Conservation (phyloP, 129 eudicot species). For the Lactuca sativa region DNA sequence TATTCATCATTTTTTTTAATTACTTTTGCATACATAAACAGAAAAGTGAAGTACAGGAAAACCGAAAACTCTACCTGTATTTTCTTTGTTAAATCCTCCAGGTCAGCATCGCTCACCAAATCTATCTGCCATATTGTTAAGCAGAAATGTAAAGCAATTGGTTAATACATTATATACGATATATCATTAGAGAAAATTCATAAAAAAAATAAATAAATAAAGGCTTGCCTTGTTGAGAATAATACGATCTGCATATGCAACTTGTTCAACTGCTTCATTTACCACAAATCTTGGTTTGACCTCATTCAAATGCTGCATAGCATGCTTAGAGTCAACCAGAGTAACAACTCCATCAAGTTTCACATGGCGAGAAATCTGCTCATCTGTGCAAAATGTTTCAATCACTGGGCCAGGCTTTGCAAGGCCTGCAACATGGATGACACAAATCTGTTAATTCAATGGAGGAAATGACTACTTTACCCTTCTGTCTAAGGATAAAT, state of each 20-base stretch:
- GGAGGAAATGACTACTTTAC: neutral
- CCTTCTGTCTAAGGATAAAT: neutral
- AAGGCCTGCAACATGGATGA: conserved; percentile 60
- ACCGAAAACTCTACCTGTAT: conserved; percentile 54
- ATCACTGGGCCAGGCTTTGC: conserved; percentile 98
- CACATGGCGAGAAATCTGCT: conserved; percentile 74
- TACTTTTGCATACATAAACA: neutral
- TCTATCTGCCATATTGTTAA: conserved; percentile 53
- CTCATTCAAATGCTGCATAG: conserved; percentile 77
- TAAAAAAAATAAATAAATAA: neutral
- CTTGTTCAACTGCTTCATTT: conserved; percentile 95
- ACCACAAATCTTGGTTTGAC: conserved; percentile 97
- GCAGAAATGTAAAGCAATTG: neutral
- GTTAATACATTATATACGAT: neutral
- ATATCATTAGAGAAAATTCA: neutral
- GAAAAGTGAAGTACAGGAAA: neutral
- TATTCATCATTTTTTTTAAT: neutral
- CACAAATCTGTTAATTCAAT: neutral
- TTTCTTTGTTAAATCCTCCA: conserved; percentile 59
- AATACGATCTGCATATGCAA: conserved; percentile 96
- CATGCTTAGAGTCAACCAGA: conserved; percentile 85
- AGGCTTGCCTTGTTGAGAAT: conserved; percentile 71
- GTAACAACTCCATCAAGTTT: conserved; percentile 99
- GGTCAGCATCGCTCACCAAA: conserved; percentile 63
- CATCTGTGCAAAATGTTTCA: conserved; percentile 91